These are phyloP conservation scores for Penicillium brasilianum DNA, from an alignment of 2,329 filamentous ascomycete genomes.

Conservation along the genomic window DNA sequence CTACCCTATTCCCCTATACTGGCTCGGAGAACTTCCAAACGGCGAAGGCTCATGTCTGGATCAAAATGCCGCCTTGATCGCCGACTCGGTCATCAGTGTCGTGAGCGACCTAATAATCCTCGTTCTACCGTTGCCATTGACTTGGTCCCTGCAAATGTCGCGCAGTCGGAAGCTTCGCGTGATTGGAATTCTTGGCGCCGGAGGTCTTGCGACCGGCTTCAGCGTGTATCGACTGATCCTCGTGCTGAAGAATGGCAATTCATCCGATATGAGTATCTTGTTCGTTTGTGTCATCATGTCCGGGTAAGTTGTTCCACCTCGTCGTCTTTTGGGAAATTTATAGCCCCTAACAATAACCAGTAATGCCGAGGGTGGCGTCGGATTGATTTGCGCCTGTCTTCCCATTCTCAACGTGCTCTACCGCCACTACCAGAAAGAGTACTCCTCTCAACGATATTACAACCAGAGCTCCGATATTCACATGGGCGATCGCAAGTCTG, in stretches of 20 bases:
- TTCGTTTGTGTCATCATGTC: constrained; percentile 46
- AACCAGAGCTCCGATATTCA: constrained; percentile 34
- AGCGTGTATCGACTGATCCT: constrained; percentile 46
- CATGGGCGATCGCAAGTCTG: constrained; percentile 33
- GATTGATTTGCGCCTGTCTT: constrained; percentile 46
- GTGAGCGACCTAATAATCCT: constrained; percentile 46
- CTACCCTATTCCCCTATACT: constrained; percentile 43
- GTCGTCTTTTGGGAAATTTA: constrained; percentile 2
- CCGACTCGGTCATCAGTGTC: constrained; percentile 47
- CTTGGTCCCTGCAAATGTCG: constrained; percentile 47
- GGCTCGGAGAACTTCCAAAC: constrained; percentile 29
- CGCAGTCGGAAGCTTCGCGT: constrained; percentile 44
- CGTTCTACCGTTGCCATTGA: constrained; percentile 43
- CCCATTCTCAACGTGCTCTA: constrained; percentile 41
- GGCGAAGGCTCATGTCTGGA: constrained; percentile 40
- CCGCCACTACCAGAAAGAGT: constrained; percentile 31
- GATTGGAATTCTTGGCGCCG: constrained; percentile 44
- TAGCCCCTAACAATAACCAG: constrained; percentile 21
- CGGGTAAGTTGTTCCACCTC: constrained; percentile 36
- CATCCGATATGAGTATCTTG: constrained; percentile 40
- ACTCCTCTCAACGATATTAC: constrained; percentile 39
- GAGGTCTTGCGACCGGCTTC: constrained; percentile 46
- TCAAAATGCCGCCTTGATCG: constrained; percentile 43
- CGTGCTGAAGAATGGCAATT: constrained; percentile 39
- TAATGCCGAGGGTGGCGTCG: constrained; percentile 45